Percentiles rank a stretch among this genome's conserved stretches.
phyloP scores from a whole-genome alignment of 75 land plant species.

The Azolla pinnata region DNA sequence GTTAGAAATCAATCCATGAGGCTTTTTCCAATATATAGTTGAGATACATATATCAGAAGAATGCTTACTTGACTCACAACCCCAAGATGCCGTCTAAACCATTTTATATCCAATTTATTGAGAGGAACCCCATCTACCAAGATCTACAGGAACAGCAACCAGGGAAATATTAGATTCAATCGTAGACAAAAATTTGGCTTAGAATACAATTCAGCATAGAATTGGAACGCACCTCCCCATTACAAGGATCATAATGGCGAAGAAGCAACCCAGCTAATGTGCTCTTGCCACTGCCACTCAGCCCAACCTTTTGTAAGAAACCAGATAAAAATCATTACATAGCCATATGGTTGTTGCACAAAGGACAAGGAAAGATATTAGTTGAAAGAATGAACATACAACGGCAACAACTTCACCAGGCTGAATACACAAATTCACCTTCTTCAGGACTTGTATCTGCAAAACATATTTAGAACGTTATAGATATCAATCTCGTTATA shows the following conservation, averaged over 20 bases:
- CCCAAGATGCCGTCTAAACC: slow-evolving; percentile 79
- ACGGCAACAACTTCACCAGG: slow-evolving; percentile 81
- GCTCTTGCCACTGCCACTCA: slow-evolving; percentile 93
- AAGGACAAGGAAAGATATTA: background rate
- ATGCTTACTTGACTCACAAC: slow-evolving; percentile 74
- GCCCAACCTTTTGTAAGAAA: slow-evolving; percentile 56
- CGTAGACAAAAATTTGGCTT: background rate
- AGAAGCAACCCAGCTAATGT: slow-evolving; percentile 69
- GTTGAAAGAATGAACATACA: slow-evolving; percentile 36
- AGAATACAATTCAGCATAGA: background rate
- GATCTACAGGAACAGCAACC: slow-evolving; percentile 35
- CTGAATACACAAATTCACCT: slow-evolving; percentile 42
- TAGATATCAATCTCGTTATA: background rate
- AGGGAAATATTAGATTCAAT: background rate
- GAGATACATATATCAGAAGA: no score
- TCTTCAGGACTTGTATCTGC: slow-evolving; percentile 51
- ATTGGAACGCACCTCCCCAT: slow-evolving; percentile 48
- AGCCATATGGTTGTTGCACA: no score
- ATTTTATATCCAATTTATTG: slow-evolving; percentile 53
- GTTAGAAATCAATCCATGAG: no score
- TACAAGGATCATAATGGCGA: slow-evolving; percentile 69
- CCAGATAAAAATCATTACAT: no score
- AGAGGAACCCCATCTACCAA: slow-evolving; percentile 67
- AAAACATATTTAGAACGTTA: slow-evolving; percentile 4
- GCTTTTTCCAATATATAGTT: no score